Evolutionary conservation across 441 rosid species (phyloP).

Genomic region (Populus hybrid): DNA sequence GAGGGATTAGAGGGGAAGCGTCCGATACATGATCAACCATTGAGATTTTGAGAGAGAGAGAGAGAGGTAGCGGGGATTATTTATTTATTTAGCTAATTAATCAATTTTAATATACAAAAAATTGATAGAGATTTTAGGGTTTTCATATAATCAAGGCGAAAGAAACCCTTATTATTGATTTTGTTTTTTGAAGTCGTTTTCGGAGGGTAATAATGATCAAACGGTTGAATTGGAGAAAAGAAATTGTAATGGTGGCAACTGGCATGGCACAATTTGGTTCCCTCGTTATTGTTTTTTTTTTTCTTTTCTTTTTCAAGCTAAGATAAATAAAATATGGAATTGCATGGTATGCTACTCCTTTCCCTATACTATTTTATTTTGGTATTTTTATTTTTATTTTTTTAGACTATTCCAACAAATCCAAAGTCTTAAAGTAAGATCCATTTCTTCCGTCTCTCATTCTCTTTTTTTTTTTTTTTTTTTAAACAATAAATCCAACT

Average conservation of each 20-base stretch:
- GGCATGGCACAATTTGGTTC: neutral
- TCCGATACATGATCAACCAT: conserved; percentile 68
- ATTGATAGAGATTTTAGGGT: neutral
- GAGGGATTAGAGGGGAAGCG: conserved; percentile 75
- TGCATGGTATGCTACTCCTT: too few species aligned
- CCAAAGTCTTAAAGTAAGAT: neutral
- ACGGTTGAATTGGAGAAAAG: neutral
- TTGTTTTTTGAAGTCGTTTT: neutral
- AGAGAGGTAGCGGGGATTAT: neutral
- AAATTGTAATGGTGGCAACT: neutral
- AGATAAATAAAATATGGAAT: too few species aligned
- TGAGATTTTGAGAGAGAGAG: neutral
- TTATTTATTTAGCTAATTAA: too few species aligned
- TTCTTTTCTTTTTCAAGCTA: too few species aligned
- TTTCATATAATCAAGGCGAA: neutral
- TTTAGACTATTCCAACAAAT: too few species aligned
- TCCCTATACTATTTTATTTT: too few species aligned
- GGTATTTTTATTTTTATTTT: too few species aligned
- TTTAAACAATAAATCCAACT: neutral
- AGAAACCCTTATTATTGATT: neutral
- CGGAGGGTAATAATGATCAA: neutral
- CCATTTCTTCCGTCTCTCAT: neutral
- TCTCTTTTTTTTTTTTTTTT: neutral
- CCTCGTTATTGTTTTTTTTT: neutral
- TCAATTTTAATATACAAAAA: neutral